These are phyloP conservation scores for Cnidoscolus chayamansa DNA, from an alignment of 441 rosid species.

Conservation along the genomic window DNA sequence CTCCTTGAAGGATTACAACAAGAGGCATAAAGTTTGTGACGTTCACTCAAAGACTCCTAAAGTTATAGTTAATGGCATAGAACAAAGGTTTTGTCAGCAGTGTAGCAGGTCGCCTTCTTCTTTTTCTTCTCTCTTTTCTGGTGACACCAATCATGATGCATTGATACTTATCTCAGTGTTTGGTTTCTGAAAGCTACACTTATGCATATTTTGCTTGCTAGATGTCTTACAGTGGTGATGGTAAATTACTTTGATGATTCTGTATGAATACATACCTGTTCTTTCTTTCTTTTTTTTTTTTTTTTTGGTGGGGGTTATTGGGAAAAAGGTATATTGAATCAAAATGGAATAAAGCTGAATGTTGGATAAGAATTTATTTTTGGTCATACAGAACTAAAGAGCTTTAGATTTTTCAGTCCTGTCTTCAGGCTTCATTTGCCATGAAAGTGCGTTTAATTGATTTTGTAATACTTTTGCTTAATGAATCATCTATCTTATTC, in stretches of 20 bases:
- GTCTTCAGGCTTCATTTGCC: not conserved
- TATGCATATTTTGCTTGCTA: conserved; percentile 4
- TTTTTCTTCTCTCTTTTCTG: conserved; percentile 1
- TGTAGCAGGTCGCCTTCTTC: conserved; percentile 73
- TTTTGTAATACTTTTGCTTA: not conserved
- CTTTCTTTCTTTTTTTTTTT: not conserved
- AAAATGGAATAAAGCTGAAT: not conserved
- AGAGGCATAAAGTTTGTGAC: conserved; percentile 89
- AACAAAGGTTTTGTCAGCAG: conserved; percentile 95
- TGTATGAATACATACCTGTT: not conserved
- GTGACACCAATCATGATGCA: not conserved
- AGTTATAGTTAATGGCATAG: conserved; percentile 74
- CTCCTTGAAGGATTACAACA: conserved; percentile 74
- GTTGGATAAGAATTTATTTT: not conserved
- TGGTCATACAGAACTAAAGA: not conserved
- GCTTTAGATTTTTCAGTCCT: not conserved
- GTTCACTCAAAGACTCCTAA: conserved; percentile 73
- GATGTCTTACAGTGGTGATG: conserved; percentile 10
- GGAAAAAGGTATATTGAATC: not conserved
- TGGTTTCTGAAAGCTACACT: not conserved
- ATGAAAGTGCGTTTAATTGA: conserved; percentile 1
- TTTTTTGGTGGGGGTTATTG: not conserved
- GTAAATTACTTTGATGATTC: not conserved
- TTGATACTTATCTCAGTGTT: not conserved
- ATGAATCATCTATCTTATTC: not conserved